These are phyloP conservation scores for Gautieria morchelliformis DNA, from an alignment of 768 basidiomycete species.

Conservation along the genomic window DNA sequence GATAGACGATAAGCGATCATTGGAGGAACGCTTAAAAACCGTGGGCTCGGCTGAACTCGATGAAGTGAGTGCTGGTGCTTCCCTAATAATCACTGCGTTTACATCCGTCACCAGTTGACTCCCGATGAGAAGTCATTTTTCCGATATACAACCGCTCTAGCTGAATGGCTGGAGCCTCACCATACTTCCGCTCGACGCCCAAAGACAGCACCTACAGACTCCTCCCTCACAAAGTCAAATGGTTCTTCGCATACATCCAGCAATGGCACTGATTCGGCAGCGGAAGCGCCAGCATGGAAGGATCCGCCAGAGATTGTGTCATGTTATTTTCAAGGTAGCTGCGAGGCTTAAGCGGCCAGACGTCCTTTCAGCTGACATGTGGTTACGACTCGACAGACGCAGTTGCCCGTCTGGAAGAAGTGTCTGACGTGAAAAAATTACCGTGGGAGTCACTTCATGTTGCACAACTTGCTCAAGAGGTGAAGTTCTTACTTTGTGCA, in stretches of 20 bases:
- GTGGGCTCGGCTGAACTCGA: conserved; percentile 40
- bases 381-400: conserved; percentile 35
- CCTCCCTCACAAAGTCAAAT: conserved; percentile 31
- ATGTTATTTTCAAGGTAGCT: conserved; percentile 55
- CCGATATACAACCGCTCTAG: conserved; percentile 50
- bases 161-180: conserved; percentile 70
- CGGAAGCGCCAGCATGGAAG: conserved; percentile 49
- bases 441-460: conserved; percentile 59
- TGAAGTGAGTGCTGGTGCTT: conserved; percentile 32
- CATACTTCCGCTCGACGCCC: conserved; percentile 61
- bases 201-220: background rate
- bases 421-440: conserved; percentile 29
- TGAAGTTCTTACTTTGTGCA: conserved; percentile 13
- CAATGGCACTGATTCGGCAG: conserved; percentile 23
- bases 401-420: conserved; percentile 39
- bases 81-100: conserved; percentile 1
- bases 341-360: no score
- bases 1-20: conserved; percentile 34
- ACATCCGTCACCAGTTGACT: conserved; percentile 42
- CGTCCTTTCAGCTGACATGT: background rate
- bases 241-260: conserved; percentile 20
- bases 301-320: conserved; percentile 47
- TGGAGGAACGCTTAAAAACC: conserved; percentile 49
- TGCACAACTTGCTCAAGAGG: conserved; percentile 70
- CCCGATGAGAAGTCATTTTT: conserved; percentile 48